Evolutionary conservation across 805 yeast species (phyloP).

Genomic region (Yamadazyma ubonensis): DNA sequence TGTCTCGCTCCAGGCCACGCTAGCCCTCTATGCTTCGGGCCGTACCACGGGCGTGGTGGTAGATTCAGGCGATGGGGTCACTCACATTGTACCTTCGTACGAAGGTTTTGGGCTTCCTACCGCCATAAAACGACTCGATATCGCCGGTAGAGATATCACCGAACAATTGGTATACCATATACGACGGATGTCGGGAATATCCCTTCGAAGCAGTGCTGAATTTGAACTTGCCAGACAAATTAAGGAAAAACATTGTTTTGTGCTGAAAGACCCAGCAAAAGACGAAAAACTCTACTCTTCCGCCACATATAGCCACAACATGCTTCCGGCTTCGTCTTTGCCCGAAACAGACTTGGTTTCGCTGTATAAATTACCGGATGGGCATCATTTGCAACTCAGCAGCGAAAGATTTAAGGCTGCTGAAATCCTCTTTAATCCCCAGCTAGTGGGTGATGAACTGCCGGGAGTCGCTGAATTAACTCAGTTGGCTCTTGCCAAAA

Average conservation of each 20-base stretch:
- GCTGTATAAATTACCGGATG: slow-evolving; percentile 77
- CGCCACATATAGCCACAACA: slow-evolving; percentile 11
- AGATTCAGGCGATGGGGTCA: slow-evolving; percentile 93
- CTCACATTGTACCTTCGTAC: slow-evolving; percentile 83
- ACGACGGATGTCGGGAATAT: slow-evolving; percentile 61
- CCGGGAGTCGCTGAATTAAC: slow-evolving; percentile 66
- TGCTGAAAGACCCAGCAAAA: slow-evolving; percentile 53
- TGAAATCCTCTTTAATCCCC: slow-evolving; percentile 82
- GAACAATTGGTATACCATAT: slow-evolving; percentile 68
- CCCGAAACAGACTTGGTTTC: slow-evolving; percentile 27
- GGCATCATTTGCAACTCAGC: slow-evolving; percentile 63
- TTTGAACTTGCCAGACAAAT: slow-evolving; percentile 74
- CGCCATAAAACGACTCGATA: slow-evolving; percentile 68
- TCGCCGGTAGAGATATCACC: slow-evolving; percentile 87
- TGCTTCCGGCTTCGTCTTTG: slow-evolving; percentile 11
- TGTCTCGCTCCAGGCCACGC: slow-evolving; percentile 70
- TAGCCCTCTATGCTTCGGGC: slow-evolving; percentile 84
- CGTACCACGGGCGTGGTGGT: slow-evolving; percentile 86
- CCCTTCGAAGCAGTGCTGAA: slow-evolving; percentile 71
- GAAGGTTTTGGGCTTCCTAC: slow-evolving; percentile 82
- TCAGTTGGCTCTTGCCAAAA: slow-evolving; percentile 60
- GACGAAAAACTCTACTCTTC: slow-evolving; percentile 53
- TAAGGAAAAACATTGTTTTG: slow-evolving; percentile 72
- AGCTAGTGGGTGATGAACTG: slow-evolving; percentile 71
- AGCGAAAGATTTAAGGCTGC: slow-evolving; percentile 71